Base-by-base conservation (phyloP, 495 filamentous ascomycete species). In the Thozetella sp. region DNA sequence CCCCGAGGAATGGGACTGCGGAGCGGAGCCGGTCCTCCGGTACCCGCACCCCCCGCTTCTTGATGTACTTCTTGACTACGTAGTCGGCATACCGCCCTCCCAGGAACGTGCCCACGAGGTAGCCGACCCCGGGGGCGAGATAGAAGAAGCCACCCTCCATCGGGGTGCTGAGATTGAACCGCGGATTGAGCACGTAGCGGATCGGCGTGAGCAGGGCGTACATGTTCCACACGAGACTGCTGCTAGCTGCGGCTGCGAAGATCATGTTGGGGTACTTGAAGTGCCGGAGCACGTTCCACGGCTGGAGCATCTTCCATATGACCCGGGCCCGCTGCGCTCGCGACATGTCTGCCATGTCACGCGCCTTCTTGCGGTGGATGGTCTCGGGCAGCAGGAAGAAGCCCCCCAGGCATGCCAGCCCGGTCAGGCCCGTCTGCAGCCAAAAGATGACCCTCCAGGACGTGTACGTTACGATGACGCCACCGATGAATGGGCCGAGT, bases 381-480 rank as follows among this genome's bases (percentile, higher is more conserved):
- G 88, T 92, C 65, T 92, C 89, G 1, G 89, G 89, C 40, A 90
- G 78, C 34, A 90, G 75, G 61, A 88, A 81, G 66, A 83, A 81
- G 19, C 88, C 80, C 0, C 86, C 78, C 3, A 87, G 17, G 2
- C 78, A 73, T 11, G 82, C 86, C 13, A 79, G 57, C 3, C 83
- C 87, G 3, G 81, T 83, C 0, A 92, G 75, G 0, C 80, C 88
- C 13, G 86, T 81, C 64, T 91, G 88, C n/a, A 91, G 79, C 85
- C 88, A 91, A 75, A 91, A 91, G 25, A 91, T 87, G 34, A 80
- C 81, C 25, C 88, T 71, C 89, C 89, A 92, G 6, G 83, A 81
- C n/a, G 78, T 73, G 71, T 83, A 91, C 0, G 86, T 91, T 15
- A 91, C 87, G 50, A 92, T 89, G 40, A 91, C 83, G 25, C 85